Base-by-base conservation (phyloP, 345 rosid species). In the Linum usitatissimum region DNA sequence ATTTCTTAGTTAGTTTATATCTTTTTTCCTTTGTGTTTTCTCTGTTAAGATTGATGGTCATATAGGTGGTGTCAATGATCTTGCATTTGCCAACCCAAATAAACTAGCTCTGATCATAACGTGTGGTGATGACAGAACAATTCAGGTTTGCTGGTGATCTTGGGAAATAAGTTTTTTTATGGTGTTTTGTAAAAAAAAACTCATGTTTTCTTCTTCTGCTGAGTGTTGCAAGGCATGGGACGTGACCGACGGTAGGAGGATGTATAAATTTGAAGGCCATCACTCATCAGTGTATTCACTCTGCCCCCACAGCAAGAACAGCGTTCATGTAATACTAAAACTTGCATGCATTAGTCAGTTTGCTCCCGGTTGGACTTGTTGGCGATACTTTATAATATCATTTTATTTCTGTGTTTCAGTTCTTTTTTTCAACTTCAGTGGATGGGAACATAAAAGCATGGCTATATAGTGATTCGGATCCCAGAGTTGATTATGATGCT, bases 121-220 rank as follows among this genome's bases (percentile, higher is more conserved):
- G 53, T 86, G 97, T 64, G 97, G 97, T 51, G 91, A 86, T 68
- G 97, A 90, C 83, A 74, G 75, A 84, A 73, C 75, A 71, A 74
- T 90, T 65, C 85, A 78, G 94, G 96, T 88, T 67, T 18, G 73
- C 28, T 57, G 30, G 31, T 10, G 9, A 57, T 23, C 34, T 23
- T 42, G 20, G 18, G 30, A 36, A 15, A 28, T 14, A 10, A 34
- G 14, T 59, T 60, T 34, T 53, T 53, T 23, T 40, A 2, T 62
- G 59, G 38, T 23, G 30, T 12, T 7, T 1, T 30, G n/a, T n/a
- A n/a, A n/a, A 28, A 59, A 40, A 48, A 31, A 30, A 57, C 14
- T 45, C 59, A 18, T 9, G 0, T 49, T 18, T 57, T 64, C 68
- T 54, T 18, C 30, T 59, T 18, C 28, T 19, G 30, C 42, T 61